Evolutionary conservation across 352 stramenopile species (phyloP).

Genomic region (Globisporangium echinulatum): DNA sequence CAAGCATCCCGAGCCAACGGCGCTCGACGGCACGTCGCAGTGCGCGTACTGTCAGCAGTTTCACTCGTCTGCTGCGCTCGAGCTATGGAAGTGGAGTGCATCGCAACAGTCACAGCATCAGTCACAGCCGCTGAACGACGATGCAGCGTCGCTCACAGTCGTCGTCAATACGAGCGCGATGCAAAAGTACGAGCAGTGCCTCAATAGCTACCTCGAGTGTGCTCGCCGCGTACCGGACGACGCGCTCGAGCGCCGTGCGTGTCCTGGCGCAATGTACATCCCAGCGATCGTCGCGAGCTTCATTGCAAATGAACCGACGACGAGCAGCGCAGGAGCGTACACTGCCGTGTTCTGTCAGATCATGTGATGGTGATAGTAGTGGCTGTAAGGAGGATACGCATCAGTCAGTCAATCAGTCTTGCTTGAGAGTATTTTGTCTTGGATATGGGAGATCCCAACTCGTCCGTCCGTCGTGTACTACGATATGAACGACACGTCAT

Average conservation of each 20-base stretch:
- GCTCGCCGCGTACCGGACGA: neutral
- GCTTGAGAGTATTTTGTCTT: no score
- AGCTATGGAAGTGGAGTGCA: conserved; percentile 1
- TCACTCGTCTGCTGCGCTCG: conserved; percentile 2
- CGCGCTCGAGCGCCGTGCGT: neutral
- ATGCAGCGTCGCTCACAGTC: neutral
- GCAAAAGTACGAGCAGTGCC: neutral
- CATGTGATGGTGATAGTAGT: neutral
- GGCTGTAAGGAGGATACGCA: no score
- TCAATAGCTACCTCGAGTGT: conserved; percentile 4
- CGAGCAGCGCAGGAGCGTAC: neutral
- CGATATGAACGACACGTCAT: no score
- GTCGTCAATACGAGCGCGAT: neutral
- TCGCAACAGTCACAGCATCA: neutral
- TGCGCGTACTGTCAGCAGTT: conserved; percentile 5
- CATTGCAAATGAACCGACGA: neutral
- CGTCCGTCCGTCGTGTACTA: no score
- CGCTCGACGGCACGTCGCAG: neutral
- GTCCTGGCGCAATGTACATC: conserved; percentile 1
- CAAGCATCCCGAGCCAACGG: neutral
- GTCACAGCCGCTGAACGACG: neutral
- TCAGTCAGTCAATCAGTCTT: no score
- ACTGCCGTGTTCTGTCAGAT: neutral
- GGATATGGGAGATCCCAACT: no score
- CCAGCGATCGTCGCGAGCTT: conserved; percentile 6